Percentiles rank a stretch among this genome's conserved stretches.
phyloP scores from a whole-genome alignment of 495 filamentous ascomycete genomes.

The Aspergillus bertholletiae region DNA sequence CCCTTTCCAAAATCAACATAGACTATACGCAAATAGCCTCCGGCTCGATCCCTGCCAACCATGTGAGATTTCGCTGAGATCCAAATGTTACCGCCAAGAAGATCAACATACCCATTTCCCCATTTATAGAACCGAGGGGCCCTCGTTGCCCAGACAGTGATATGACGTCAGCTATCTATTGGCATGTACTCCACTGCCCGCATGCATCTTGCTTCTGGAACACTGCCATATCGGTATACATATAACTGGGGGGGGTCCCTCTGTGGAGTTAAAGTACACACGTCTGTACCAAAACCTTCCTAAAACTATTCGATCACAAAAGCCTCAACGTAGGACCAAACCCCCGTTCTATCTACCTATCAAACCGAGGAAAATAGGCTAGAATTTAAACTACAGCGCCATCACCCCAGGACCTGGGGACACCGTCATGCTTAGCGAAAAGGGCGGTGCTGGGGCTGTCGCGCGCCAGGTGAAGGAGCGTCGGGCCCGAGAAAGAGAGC shows the following conservation, averaged over 20 bases:
- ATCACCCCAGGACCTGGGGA: slow-evolving; percentile 10
- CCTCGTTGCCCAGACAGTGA: too few species aligned
- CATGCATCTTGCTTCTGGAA: background rate
- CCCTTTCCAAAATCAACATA: too few species aligned
- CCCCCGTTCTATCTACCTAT: background rate
- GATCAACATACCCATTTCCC: too few species aligned
- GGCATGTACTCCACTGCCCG: background rate
- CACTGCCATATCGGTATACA: background rate
- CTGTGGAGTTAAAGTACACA: background rate
- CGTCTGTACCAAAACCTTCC: background rate
- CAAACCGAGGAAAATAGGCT: background rate
- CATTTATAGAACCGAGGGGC: too few species aligned
- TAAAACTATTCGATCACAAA: background rate
- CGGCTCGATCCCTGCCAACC: too few species aligned
- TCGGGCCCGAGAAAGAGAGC: background rate
- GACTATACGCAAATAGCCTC: too few species aligned
- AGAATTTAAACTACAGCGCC: background rate
- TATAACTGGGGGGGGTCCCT: background rate
- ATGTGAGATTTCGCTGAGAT: too few species aligned
- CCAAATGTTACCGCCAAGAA: too few species aligned
- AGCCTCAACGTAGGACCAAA: background rate
- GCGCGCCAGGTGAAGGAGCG: slow-evolving; percentile 3
- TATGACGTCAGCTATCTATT: too few species aligned
- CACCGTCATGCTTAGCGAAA: slow-evolving; percentile 11
- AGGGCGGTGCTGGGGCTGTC: slow-evolving; percentile 6